Conservation (phyloP, 73 alveolate species). For the Paramecium octaurelia region DNA sequence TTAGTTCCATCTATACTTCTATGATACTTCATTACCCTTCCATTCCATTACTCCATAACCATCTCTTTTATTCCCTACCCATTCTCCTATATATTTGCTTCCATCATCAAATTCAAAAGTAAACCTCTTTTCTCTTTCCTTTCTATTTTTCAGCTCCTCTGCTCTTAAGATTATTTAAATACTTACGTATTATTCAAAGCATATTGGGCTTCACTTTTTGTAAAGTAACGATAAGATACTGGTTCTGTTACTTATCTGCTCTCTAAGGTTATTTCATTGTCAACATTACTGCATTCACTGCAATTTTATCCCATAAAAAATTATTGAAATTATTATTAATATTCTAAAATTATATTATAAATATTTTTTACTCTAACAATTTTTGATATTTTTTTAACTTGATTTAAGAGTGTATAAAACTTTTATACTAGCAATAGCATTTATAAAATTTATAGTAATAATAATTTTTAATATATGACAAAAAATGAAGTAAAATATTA, state of each 20-base stretch:
- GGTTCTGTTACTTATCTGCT: background rate
- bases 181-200: background rate
- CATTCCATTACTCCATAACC: slow-evolving; percentile 67
- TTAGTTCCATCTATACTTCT: slow-evolving; percentile 34
- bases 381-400: too few species aligned
- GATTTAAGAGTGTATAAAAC: too few species aligned
- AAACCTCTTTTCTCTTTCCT: slow-evolving; percentile 71
- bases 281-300: background rate
- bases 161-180: background rate
- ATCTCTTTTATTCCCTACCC: slow-evolving; percentile 86
- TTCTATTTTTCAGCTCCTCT: background rate
- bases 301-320: background rate
- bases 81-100: slow-evolving; percentile 79
- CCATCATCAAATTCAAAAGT: slow-evolving; percentile 74
- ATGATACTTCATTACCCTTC: background rate
- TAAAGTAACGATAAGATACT: background rate
- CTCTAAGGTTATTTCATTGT: background rate
- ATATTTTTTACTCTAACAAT: too few species aligned
- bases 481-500: too few species aligned
- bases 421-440: too few species aligned
- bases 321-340: background rate
- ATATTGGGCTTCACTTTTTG: background rate
- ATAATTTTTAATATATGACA: too few species aligned
- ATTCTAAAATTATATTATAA: too few species aligned
- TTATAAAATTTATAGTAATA: too few species aligned